phyloP scores from a whole-genome alignment of 2,329 filamentous ascomycete genomes.

The Phialemonium atrogriseum region DNA sequence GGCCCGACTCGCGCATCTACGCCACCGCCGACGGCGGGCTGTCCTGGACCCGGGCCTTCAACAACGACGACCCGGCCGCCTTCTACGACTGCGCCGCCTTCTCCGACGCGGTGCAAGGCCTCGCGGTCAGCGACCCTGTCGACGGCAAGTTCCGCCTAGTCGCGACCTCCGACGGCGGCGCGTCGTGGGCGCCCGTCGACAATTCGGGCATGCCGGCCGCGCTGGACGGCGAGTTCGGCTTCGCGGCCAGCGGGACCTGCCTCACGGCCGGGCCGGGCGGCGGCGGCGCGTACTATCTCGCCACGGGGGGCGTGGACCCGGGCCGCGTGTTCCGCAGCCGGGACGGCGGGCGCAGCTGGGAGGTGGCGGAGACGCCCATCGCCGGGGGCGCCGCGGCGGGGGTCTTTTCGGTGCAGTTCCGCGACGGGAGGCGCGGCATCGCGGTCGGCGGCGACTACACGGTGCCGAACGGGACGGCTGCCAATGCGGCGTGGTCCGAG shows the following conservation, averaged over 20 bases:
- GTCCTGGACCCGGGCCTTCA: constrained; percentile 19
- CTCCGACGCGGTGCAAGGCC: constrained; percentile 12
- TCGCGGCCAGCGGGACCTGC: constrained; percentile 25
- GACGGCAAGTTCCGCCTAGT: constrained; percentile 22
- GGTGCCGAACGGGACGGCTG: constrained; percentile 10
- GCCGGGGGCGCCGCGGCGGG: constrained; percentile 18
- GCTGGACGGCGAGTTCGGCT: constrained; percentile 19
- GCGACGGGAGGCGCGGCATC: constrained; percentile 16
- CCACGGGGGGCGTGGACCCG: constrained; percentile 18
- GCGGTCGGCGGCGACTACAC: constrained; percentile 23
- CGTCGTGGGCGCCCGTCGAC: constrained; percentile 17
- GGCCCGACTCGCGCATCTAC: constrained; percentile 22
- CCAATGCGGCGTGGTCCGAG: constrained; percentile 19
- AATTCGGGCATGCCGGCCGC: constrained; percentile 17
- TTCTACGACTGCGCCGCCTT: constrained; percentile 27
- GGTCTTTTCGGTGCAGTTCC: constrained; percentile 24
- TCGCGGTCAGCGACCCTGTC: constrained; percentile 24
- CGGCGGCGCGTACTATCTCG: constrained; percentile 20
- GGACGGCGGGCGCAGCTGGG: constrained; percentile 19
- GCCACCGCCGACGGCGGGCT: constrained; percentile 18
- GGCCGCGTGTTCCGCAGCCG: constrained; percentile 19
- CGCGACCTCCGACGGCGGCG: constrained; percentile 21
- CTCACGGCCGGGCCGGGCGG: constrained; percentile 19
- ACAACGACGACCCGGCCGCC: constrained; percentile 18
- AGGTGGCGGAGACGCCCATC: constrained; percentile 16